Percentiles rank a stretch among this genome's conserved stretches.
These are phyloP conservation scores for Verticillium nubilum DNA, from an alignment of 2,329 filamentous ascomycete genomes.

Conservation along the genomic window DNA sequence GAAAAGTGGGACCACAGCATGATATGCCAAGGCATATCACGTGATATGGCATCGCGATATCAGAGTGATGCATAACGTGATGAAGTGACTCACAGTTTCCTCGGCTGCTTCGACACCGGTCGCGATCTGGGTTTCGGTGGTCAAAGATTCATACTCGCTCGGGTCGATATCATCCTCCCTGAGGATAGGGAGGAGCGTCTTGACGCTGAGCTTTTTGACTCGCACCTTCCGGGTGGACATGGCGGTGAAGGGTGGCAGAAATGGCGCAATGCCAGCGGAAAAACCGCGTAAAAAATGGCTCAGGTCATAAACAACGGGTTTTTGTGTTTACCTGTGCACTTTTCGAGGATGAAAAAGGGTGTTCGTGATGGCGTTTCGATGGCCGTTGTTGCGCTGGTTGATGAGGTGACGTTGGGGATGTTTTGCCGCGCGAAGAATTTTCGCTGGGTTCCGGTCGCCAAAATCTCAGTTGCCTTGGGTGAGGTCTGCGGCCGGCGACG, in stretches of 20 bases:
- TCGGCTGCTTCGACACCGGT: constrained; percentile 96
- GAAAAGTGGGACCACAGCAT: not conserved
- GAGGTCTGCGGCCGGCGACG: constrained; percentile 6
- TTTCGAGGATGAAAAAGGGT: constrained; percentile 47
- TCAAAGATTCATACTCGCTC: constrained; percentile 78
- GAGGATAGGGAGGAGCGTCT: constrained; percentile 81
- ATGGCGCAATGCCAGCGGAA: constrained; percentile 44
- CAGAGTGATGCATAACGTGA: constrained; percentile 20
- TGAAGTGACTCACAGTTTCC: constrained; percentile 75
- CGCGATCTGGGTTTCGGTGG: constrained; percentile 79
- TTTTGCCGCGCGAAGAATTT: constrained; percentile 52
- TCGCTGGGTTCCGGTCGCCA: constrained; percentile 29
- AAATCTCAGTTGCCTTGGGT: constrained; percentile 10
- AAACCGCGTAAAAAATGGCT: constrained; percentile 59
- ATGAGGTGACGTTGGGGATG: constrained; percentile 53
- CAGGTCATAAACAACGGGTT: constrained; percentile 55
- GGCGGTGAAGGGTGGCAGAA: constrained; percentile 32
- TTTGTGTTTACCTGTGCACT: constrained; percentile 43
- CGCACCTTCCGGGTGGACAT: constrained; percentile 67
- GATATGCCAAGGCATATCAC: constrained; percentile 26
- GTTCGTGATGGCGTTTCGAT: constrained; percentile 51
- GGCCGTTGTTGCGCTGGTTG: constrained; percentile 37
- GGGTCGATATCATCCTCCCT: constrained; percentile 87
- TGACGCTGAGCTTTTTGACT: constrained; percentile 88
- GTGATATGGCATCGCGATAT: constrained; percentile 44